Percentiles rank a stretch among this genome's conserved stretches.
Evolutionary conservation across 2,329 filamentous ascomycete species (phyloP).

Genomic region (Colletotrichum kahawae): DNA sequence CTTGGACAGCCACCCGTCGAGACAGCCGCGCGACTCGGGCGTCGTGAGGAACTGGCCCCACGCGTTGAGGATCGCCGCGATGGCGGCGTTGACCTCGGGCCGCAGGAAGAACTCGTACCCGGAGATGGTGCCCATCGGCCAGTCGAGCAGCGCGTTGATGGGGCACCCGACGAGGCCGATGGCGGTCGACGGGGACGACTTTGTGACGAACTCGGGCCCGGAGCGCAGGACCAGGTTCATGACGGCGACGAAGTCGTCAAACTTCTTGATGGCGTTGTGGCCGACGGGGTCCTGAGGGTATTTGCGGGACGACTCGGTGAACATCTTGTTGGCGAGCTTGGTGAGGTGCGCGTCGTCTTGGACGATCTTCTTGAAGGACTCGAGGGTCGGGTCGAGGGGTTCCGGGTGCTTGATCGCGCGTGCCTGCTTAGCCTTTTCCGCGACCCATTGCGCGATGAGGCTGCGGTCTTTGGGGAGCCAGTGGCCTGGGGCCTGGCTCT

Average conservation of each 20-base stretch:
- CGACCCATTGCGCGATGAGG: neutral
- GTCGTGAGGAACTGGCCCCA: slow-evolving; percentile 37
- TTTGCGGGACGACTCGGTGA: neutral
- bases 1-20: slow-evolving; percentile 24
- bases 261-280: neutral
- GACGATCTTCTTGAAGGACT: neutral
- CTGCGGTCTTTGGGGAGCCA: neutral
- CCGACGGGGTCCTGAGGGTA: neutral
- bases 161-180: slow-evolving; percentile 57
- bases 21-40: slow-evolving; percentile 28
- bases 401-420: neutral
- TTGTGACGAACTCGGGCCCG: neutral
- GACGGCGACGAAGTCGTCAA: neutral
- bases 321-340: neutral
- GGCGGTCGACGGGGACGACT: neutral
- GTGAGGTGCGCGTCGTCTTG: neutral
- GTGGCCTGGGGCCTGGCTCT: neutral
- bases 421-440: neutral
- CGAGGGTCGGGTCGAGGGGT: neutral
- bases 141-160: slow-evolving; percentile 62
- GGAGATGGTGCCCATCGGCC: slow-evolving; percentile 60
- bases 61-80: slow-evolving; percentile 55
- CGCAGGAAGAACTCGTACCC: slow-evolving; percentile 61
- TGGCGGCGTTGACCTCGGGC: slow-evolving; percentile 52
- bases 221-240: neutral